Evolutionary conservation across 1,139 yeast genomes (phyloP).

Genomic region (Scheffersomyces parashehatae): DNA sequence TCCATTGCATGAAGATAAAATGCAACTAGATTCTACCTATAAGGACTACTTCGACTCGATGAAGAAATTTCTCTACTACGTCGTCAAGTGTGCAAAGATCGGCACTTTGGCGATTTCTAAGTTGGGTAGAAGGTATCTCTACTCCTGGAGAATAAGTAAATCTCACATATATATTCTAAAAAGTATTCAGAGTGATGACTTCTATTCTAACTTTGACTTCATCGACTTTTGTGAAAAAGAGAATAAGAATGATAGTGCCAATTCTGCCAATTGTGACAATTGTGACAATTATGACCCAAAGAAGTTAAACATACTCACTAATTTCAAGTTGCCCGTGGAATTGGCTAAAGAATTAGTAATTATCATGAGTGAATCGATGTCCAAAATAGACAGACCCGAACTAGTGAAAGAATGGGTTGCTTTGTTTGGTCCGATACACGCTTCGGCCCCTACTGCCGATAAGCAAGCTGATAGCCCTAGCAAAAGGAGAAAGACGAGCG

Average conservation of each 20-base stretch:
- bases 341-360: conserved; percentile 4
- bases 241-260: neutral
- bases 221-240: neutral
- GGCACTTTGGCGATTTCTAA: conserved; percentile 13
- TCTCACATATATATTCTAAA: conserved; percentile 5
- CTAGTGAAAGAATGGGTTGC: neutral
- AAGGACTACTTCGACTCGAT: conserved; percentile 10
- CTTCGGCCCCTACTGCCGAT: no score
- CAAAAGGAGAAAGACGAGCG: neutral
- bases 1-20: conserved; percentile 9
- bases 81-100: conserved; percentile 15
- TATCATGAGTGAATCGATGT: conserved; percentile 1
- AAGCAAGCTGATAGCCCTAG: no score
- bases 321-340: conserved; percentile 5
- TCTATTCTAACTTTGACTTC: conserved; percentile 5
- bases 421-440: neutral
- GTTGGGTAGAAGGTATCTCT: conserved; percentile 17
- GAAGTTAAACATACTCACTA: neutral
- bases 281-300: neutral
- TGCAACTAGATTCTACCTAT: conserved; percentile 10
- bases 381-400: neutral
- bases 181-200: conserved; percentile 9
- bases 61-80: conserved; percentile 13
- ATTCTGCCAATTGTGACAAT: neutral
- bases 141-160: conserved; percentile 13